A percentile compares a stretch with the other conserved stretches of the same genome.
Conservation (phyloP, 352 stramenopile genomes). For the Phytophthora nicotianae region DNA sequence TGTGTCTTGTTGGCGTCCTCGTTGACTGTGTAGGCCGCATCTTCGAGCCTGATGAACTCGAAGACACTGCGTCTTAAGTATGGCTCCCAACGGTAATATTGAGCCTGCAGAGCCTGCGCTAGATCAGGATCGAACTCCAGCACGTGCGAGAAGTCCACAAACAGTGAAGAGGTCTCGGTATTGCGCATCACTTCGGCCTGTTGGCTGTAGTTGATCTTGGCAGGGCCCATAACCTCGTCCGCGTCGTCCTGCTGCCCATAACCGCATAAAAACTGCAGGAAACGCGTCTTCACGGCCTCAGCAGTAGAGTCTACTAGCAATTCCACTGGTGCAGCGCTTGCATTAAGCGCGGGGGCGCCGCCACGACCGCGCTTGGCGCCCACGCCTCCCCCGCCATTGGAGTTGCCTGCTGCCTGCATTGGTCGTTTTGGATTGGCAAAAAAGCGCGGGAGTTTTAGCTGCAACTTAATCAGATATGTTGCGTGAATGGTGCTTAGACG, state of each 20-base stretch:
- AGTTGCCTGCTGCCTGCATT: constrained; percentile 20
- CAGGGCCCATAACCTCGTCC: constrained; percentile 12
- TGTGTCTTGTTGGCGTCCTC: constrained; percentile 83
- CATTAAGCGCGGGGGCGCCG: constrained; percentile 46
- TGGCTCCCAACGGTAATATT: constrained; percentile 88
- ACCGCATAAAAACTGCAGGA: constrained; percentile 82
- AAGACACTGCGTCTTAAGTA: constrained; percentile 76
- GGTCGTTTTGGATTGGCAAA: constrained; percentile 9
- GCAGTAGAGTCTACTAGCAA: constrained; percentile 74
- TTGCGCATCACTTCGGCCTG: constrained; percentile 88
- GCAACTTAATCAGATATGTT: constrained; percentile 5
- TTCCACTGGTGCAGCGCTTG: constrained; percentile 46
- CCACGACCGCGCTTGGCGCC: constrained; percentile 50
- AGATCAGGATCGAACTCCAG: constrained; percentile 84
- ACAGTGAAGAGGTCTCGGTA: constrained; percentile 87
- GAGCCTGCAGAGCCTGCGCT: constrained; percentile 80
- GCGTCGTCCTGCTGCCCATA: constrained; percentile 60
- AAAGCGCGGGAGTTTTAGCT: constrained; percentile 6
- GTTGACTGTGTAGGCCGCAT: constrained; percentile 77
- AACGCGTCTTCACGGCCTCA: constrained; percentile 83
- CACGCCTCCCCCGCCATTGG: constrained; percentile 10
- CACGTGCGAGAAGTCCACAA: constrained; percentile 88
- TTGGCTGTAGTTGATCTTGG: constrained; percentile 81
- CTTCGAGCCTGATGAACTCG: constrained; percentile 80
- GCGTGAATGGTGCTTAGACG: too few species aligned